Evolutionary conservation across 306 rosid species (phyloP).

Genomic region (Prunus kanzakura): DNA sequence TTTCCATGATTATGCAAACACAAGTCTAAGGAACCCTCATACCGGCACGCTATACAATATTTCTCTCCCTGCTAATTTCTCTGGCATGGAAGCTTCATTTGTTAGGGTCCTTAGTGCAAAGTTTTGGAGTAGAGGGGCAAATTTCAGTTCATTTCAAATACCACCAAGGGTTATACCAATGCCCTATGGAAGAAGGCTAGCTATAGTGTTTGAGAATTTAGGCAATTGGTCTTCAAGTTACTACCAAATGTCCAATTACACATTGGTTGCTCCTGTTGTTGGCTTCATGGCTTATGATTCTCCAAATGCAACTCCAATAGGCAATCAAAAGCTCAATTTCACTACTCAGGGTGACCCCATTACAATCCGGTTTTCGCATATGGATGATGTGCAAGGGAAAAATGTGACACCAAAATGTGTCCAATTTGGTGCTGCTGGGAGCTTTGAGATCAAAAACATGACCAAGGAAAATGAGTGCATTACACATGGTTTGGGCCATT

Average conservation of each 20-base stretch:
- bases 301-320: slow-evolving; percentile 21
- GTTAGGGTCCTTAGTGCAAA: slow-evolving; percentile 45
- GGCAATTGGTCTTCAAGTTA: slow-evolving; percentile 78
- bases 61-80: slow-evolving; percentile 63
- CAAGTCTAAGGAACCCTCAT: slow-evolving; percentile 26
- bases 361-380: slow-evolving; percentile 36
- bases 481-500: slow-evolving; percentile 47
- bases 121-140: slow-evolving; percentile 54
- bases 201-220: slow-evolving; percentile 59
- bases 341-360: slow-evolving; percentile 40
- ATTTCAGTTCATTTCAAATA: slow-evolving; percentile 40
- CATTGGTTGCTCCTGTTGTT: slow-evolving; percentile 68
- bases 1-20: slow-evolving; percentile 40
- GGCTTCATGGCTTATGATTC: slow-evolving; percentile 65
- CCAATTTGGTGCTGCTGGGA: slow-evolving; percentile 42
- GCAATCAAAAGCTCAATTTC: slow-evolving; percentile 33
- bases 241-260: slow-evolving; percentile 54
- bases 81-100: slow-evolving; percentile 56
- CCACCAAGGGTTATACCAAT: slow-evolving; percentile 48
- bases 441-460: slow-evolving; percentile 48
- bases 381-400: slow-evolving; percentile 3
- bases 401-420: slow-evolving; percentile 55
- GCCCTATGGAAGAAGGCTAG: slow-evolving; percentile 49
- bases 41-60: slow-evolving; percentile 56
- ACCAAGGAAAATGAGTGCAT: slow-evolving; percentile 38